A percentile compares a stretch with the other conserved stretches of the same genome.
Evolutionary conservation across 441 rosid species (phyloP).

Genomic region (Gossypium laxum): DNA sequence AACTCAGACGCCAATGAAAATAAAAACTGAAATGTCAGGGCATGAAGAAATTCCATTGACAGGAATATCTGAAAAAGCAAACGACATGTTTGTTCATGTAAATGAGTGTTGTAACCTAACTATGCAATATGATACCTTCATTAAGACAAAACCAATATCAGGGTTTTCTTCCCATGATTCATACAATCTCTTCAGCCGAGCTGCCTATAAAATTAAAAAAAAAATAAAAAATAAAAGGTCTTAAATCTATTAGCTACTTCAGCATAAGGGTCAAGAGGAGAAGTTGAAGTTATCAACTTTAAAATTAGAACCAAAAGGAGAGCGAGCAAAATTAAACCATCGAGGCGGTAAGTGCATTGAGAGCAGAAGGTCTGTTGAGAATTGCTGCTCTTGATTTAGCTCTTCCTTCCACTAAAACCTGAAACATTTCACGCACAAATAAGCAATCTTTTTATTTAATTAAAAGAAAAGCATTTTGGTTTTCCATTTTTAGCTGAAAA

Average conservation of each 20-base stretch:
- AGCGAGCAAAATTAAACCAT: constrained; percentile 39
- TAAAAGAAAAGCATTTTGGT: background rate
- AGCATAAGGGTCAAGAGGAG: background rate
- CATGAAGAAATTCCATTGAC: background rate
- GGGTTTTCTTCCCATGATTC: constrained; percentile 96
- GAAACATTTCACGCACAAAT: constrained; percentile 14
- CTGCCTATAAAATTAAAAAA: constrained; percentile 29
- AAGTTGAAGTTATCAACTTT: background rate
- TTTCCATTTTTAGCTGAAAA: constrained; percentile 8
- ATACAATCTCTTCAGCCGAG: constrained; percentile 58
- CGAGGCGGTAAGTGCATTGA: constrained; percentile 61
- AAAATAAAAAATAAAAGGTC: background rate
- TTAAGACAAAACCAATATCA: constrained; percentile 64
- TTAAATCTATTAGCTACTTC: background rate
- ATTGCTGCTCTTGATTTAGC: constrained; percentile 82
- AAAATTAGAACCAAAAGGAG: background rate
- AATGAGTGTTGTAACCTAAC: background rate
- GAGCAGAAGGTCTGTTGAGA: constrained; percentile 60
- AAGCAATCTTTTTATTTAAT: background rate
- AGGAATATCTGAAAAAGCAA: background rate
- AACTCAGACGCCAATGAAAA: constrained; percentile 19
- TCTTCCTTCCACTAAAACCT: constrained; percentile 88
- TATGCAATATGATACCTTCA: constrained; percentile 50
- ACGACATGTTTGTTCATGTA: background rate
- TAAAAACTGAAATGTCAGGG: constrained; percentile 9